Evolutionary conservation across 352 stramenopile species (phyloP).

Genomic region (Phytopythium ostracodes): DNA sequence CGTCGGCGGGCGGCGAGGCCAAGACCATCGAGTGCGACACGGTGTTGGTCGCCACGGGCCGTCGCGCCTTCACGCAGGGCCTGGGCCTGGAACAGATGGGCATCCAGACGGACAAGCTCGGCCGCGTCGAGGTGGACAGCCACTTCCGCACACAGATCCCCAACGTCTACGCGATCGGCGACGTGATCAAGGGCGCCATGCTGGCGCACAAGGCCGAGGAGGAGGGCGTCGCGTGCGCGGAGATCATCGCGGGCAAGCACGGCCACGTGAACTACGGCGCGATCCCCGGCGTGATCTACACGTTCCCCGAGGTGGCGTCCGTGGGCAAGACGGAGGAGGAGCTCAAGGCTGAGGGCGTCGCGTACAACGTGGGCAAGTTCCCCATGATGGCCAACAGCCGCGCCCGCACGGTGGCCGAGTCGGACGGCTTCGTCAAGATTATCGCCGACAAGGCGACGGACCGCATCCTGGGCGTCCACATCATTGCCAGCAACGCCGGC

Average conservation of each 20-base stretch:
- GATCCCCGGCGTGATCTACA: constrained; percentile 99
- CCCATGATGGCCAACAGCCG: constrained; percentile 97
- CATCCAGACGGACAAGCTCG: constrained; percentile 96
- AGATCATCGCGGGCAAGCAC: constrained; percentile 96
- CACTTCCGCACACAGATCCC: constrained; percentile 95
- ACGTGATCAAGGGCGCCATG: constrained; percentile 98
- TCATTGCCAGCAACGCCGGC: constrained; percentile 98
- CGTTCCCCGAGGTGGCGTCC: constrained; percentile 94
- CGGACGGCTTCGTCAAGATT: constrained; percentile 98
- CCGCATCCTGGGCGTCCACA: constrained; percentile 98
- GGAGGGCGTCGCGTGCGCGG: constrained; percentile 96
- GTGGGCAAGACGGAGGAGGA: constrained; percentile 98
- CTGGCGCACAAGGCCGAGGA: constrained; percentile 99
- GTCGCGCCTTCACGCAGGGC: constrained; percentile 94
- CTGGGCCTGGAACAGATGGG: constrained; percentile 97
- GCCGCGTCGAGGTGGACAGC: constrained; percentile 96
- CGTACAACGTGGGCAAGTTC: constrained; percentile 98
- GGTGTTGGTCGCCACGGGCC: constrained; percentile 86
- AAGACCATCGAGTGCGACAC: constrained; percentile 73
- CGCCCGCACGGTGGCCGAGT: constrained; percentile 91
- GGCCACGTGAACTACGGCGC: constrained; percentile 99
- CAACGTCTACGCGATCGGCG: constrained; percentile 96
- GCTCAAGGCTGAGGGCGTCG: constrained; percentile 93
- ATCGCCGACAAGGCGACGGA: constrained; percentile 97
- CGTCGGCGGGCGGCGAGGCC: constrained; percentile 50